Percentiles rank a stretch among this genome's conserved stretches.
These are phyloP conservation scores for Fusarium sp. DNA, from an alignment of 2,329 filamentous ascomycete genomes.

Conservation along the genomic window DNA sequence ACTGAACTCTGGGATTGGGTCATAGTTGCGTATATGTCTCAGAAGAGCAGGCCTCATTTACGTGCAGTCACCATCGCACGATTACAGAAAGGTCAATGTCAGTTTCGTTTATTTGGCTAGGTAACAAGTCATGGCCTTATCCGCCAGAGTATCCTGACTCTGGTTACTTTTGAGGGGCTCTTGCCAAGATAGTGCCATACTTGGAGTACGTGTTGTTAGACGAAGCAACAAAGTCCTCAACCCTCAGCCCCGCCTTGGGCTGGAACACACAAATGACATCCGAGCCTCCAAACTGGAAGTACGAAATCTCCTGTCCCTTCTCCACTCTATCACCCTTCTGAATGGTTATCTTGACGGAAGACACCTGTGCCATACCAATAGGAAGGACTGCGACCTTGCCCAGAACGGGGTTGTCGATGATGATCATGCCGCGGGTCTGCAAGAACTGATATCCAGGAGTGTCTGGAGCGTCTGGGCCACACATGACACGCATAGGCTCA, in stretches of 20 bases:
- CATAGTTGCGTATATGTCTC: too few relatives aligned
- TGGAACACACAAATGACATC: slow-evolving; percentile 14
- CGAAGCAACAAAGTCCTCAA: not conserved
- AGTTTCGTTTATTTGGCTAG: not conserved
- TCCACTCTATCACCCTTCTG: not conserved
- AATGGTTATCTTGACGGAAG: not conserved
- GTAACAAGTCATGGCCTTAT: rapidly evolving
- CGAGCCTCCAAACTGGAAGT: slow-evolving; percentile 15
- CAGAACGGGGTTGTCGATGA: not conserved
- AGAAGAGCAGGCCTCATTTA: not conserved
- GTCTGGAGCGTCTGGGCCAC: not conserved
- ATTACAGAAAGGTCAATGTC: not conserved
- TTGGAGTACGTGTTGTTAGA: slow-evolving; percentile 3
- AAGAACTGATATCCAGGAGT: not conserved
- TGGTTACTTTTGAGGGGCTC: not conserved
- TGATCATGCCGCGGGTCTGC: slow-evolving; percentile 4
- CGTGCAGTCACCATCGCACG: too few relatives aligned
- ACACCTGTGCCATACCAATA: slow-evolving; percentile 4
- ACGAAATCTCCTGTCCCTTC: slow-evolving; percentile 4
- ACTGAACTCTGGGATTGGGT: not conserved
- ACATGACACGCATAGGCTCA: not conserved
- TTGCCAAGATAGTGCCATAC: not conserved
- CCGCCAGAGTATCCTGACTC: rapidly evolving
- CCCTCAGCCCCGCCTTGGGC: not conserved
- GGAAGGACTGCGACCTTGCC: slow-evolving; percentile 1